A percentile compares a stretch with the other conserved stretches of the same genome.
phyloP scores from a whole-genome alignment of 1,284 basidiomycete species.

The Kwoniella shivajii region DNA sequence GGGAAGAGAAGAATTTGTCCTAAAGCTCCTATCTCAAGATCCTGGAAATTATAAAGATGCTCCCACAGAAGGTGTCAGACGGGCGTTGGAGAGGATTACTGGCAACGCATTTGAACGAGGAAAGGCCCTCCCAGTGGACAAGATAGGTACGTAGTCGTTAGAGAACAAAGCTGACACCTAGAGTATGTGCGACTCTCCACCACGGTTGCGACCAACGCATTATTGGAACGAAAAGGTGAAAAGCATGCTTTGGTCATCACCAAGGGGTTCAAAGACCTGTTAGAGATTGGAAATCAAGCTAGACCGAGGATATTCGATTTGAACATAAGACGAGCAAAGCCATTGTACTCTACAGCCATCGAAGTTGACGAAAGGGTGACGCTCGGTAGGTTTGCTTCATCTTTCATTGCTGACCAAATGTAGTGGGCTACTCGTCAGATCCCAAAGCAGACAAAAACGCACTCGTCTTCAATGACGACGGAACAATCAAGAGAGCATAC shows the following conservation, averaged over 20 bases:
- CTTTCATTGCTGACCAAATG: slow-evolving; percentile 10
- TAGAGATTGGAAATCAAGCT: slow-evolving; percentile 72
- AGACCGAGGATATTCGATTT: slow-evolving; percentile 83
- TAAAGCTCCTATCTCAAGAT: slow-evolving; percentile 78
- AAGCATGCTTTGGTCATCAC: slow-evolving; percentile 90
- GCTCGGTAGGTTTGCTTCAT: slow-evolving; percentile 47
- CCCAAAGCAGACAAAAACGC: slow-evolving; percentile 74
- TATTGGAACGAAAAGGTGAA: slow-evolving; percentile 91
- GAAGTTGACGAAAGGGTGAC: slow-evolving; percentile 59
- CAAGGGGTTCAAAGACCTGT: slow-evolving; percentile 83
- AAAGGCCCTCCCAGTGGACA: slow-evolving; percentile 69
- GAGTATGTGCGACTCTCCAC: slow-evolving; percentile 92
- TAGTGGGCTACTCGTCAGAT: slow-evolving; percentile 86
- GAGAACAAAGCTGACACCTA: slow-evolving; percentile 39
- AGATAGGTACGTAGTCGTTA: slow-evolving; percentile 63
- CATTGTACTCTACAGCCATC: slow-evolving; percentile 57
- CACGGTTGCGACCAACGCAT: slow-evolving; percentile 91
- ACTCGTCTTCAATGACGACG: slow-evolving; percentile 70
- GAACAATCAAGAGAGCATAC: slow-evolving; percentile 66
- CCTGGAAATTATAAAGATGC: slow-evolving; percentile 87
- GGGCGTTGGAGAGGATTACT: slow-evolving; percentile 80
- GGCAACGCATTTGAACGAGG: slow-evolving; percentile 65
- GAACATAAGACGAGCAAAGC: slow-evolving; percentile 71
- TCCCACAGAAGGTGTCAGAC: slow-evolving; percentile 81
- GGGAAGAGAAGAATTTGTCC: slow-evolving; percentile 35